These are phyloP conservation scores for Phytophthora ohioensis DNA, from an alignment of 352 stramenopile species.

Conservation along the genomic window DNA sequence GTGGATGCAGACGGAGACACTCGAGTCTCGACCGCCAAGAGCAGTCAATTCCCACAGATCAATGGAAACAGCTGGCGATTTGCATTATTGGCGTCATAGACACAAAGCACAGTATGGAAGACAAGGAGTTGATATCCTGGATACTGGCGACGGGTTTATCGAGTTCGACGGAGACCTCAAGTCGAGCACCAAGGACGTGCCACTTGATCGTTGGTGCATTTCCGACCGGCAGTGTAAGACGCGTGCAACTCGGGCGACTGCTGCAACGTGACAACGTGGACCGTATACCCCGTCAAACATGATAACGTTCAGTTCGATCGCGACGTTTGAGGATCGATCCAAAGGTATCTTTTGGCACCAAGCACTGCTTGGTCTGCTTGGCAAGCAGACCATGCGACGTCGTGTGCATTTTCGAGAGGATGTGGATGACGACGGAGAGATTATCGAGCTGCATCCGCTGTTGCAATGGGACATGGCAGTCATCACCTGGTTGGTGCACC, in stretches of 20 bases:
- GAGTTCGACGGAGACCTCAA: slow-evolving; percentile 17
- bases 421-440: slow-evolving; percentile 25
- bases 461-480: slow-evolving; percentile 65
- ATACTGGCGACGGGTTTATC: not conserved
- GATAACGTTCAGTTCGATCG: slow-evolving; percentile 28
- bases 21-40: slow-evolving; percentile 1
- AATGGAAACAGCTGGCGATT: slow-evolving; percentile 32
- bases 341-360: slow-evolving; percentile 32
- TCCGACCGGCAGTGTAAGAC: slow-evolving; percentile 22
- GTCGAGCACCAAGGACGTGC: not conserved
- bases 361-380: not conserved
- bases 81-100: slow-evolving; percentile 11
- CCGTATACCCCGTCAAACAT: slow-evolving; percentile 34
- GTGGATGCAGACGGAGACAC: slow-evolving; percentile 20
- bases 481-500: slow-evolving; percentile 46
- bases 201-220: slow-evolving; percentile 8
- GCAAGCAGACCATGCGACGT: slow-evolving; percentile 18
- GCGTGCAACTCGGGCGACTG: slow-evolving; percentile 23
- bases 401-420: slow-evolving; percentile 41
- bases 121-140: not conserved
- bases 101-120: not conserved
- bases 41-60: slow-evolving; percentile 22
- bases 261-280: slow-evolving; percentile 16
- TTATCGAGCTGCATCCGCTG: slow-evolving; percentile 48
- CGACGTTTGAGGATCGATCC: slow-evolving; percentile 28